A percentile compares a stretch with the other conserved stretches of the same genome.
phyloP scores from a whole-genome alignment of 331 rosid species.

The Rhamnella rubrinervis region DNA sequence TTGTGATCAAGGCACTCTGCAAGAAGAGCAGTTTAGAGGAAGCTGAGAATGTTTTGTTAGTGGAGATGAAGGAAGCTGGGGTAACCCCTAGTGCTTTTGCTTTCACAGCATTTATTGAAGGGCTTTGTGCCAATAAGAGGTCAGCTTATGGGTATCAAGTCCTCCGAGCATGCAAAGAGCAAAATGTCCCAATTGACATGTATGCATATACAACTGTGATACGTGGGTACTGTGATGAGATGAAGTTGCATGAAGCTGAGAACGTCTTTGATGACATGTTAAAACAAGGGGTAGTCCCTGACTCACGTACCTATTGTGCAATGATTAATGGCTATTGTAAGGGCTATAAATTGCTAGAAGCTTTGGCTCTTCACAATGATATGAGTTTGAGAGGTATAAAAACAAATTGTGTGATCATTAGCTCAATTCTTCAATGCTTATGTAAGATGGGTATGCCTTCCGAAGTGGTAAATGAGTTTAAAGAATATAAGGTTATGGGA shows the following conservation, averaged over 20 bases:
- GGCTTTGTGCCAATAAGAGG: slow-evolving; percentile 50
- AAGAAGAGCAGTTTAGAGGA: slow-evolving; percentile 54
- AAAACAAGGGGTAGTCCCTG: slow-evolving; percentile 58
- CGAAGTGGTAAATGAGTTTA: slow-evolving; percentile 47
- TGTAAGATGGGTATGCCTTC: slow-evolving; percentile 50
- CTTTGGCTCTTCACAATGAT: slow-evolving; percentile 44
- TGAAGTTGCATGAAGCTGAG: slow-evolving; percentile 58
- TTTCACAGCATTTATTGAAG: slow-evolving; percentile 57
- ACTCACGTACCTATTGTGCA: slow-evolving; percentile 43
- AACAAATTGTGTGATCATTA: slow-evolving; percentile 59
- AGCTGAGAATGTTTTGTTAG: slow-evolving; percentile 36
- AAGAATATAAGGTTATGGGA: slow-evolving; percentile 41
- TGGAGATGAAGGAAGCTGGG: slow-evolving; percentile 63
- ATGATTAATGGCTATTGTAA: slow-evolving; percentile 68
- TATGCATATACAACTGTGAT: slow-evolving; percentile 56
- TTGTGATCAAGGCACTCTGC: slow-evolving; percentile 64
- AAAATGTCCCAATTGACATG: slow-evolving; percentile 36
- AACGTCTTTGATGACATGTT: slow-evolving; percentile 54
- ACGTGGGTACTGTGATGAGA: slow-evolving; percentile 69
- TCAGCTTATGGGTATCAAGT: slow-evolving; percentile 57
- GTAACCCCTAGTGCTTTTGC: slow-evolving; percentile 47
- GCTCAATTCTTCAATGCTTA: slow-evolving; percentile 68
- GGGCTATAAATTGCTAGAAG: slow-evolving; percentile 43
- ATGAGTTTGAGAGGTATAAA: slow-evolving; percentile 66
- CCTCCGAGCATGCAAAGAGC: slow-evolving; percentile 43